phyloP scores from a whole-genome alignment of 129 eudicot genomes.

The Solidago caesia region DNA sequence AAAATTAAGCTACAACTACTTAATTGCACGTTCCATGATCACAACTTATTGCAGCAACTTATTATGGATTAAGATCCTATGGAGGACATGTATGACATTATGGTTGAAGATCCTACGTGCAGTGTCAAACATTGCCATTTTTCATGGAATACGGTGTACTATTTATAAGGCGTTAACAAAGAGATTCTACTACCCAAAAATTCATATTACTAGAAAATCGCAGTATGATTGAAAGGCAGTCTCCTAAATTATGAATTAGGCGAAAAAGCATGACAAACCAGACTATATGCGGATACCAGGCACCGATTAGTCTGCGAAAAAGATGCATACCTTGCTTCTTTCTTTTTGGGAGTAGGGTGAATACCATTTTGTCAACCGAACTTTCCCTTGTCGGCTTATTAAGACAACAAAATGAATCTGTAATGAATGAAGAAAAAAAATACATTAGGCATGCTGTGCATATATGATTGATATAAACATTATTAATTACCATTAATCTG shows the following conservation, averaged over 20 bases:
- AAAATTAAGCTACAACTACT: too few species aligned
- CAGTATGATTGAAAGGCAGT: too few species aligned
- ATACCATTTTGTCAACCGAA: slow-evolving; percentile 92
- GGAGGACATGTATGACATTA: too few species aligned
- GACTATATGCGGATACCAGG: not conserved
- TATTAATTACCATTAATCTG: too few species aligned
- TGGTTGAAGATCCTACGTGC: not conserved
- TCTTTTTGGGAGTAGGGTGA: slow-evolving; percentile 93
- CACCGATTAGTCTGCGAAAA: not conserved
- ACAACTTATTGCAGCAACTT: too few species aligned
- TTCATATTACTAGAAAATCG: too few species aligned
- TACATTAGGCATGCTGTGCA: not conserved
- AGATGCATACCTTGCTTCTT: slow-evolving; percentile 65
- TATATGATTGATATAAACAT: not conserved
- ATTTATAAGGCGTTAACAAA: not conserved
- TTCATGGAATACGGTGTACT: not conserved
- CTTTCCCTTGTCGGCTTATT: slow-evolving; percentile 89
- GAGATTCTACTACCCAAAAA: too few species aligned
- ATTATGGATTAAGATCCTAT: not conserved
- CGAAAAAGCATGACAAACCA: too few species aligned
- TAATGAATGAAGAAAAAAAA: slow-evolving; percentile 1
- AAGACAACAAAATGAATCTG: slow-evolving; percentile 79
- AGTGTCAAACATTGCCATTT: not conserved
- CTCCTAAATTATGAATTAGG: too few species aligned
- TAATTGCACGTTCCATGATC: too few species aligned